phyloP scores from a whole-genome alignment of 75 land plant species.

The Larix kaempferi region DNA sequence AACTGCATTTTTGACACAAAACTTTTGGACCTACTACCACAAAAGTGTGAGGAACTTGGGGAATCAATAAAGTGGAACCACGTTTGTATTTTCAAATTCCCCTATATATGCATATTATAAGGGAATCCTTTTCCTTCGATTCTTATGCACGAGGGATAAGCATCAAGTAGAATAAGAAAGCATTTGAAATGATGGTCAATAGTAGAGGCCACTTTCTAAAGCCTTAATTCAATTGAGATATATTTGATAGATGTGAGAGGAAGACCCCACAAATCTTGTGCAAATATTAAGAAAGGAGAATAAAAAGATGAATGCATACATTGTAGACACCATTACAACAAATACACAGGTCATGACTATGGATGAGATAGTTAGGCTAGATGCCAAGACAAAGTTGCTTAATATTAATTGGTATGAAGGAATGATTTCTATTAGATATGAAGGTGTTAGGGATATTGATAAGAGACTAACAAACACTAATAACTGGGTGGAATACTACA shows the following conservation, averaged over 20 bases:
- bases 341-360: slow-evolving; percentile 96
- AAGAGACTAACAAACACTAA: slow-evolving; percentile 96
- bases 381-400: slow-evolving; percentile 93
- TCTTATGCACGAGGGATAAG: slow-evolving; percentile 91
- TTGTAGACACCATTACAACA: slow-evolving; percentile 99
- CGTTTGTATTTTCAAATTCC: slow-evolving; percentile 93
- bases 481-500: slow-evolving; percentile 99
- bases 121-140: slow-evolving; percentile 97
- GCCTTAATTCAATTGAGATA: slow-evolving; percentile 97
- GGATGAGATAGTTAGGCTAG: slow-evolving; percentile 92
- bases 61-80: too few relatives aligned
- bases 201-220: slow-evolving; percentile 99
- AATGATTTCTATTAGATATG: slow-evolving; percentile 93
- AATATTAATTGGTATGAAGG: slow-evolving; percentile 99
- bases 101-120: slow-evolving; percentile 94
- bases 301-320: slow-evolving; percentile 89
- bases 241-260: slow-evolving; percentile 98
- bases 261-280: slow-evolving; percentile 97
- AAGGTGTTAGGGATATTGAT: slow-evolving; percentile 98
- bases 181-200: slow-evolving; percentile 92
- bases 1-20: too few relatives aligned
- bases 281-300: slow-evolving; percentile 84
- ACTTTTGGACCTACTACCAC: too few relatives aligned
- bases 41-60: too few relatives aligned
- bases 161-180: slow-evolving; percentile 89